These are phyloP conservation scores for Brassica napus DNA, from an alignment of 345 rosid species.

Conservation along the genomic window DNA sequence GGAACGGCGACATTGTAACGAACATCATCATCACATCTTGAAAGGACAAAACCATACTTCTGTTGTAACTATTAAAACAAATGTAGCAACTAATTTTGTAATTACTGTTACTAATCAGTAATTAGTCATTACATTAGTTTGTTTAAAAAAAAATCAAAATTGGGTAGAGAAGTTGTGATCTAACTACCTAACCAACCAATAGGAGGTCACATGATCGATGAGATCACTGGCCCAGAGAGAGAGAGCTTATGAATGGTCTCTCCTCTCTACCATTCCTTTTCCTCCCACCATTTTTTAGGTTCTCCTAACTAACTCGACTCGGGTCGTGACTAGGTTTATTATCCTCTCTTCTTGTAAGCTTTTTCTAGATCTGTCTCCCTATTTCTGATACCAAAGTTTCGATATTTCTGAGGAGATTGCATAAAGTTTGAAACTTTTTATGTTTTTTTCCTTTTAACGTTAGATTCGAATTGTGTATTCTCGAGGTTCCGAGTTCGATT, in stretches of 20 bases:
- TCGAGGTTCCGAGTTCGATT: neutral
- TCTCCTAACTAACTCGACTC: slow-evolving; percentile 8
- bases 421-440: neutral
- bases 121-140: neutral
- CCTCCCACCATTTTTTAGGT: neutral
- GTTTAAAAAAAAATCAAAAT: neutral
- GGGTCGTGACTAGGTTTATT: slow-evolving; percentile 7
- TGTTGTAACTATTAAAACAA: neutral
- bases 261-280: neutral
- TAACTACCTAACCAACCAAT: slow-evolving; percentile 43
- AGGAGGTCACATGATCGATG: slow-evolving; percentile 34
- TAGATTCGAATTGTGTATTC: slow-evolving; percentile 11
- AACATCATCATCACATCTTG: neutral
- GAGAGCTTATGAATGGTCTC: slow-evolving; percentile 8
- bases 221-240: slow-evolving; percentile 3
- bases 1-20: slow-evolving; percentile 16
- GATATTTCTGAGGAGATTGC: slow-evolving; percentile 35
- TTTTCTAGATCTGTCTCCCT: slow-evolving; percentile 9
- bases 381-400: slow-evolving; percentile 12
- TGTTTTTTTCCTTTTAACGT: neutral
- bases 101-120: slow-evolving; percentile 2
- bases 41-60: neutral
- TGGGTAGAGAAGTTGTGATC: slow-evolving; percentile 36
- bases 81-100: neutral
- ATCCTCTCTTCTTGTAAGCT: neutral